Evolutionary conservation across 2,329 filamentous ascomycete species (phyloP), one percentile per base, ranked within the genome.

Genomic region (Colletotrichum echinochloae): DNA sequence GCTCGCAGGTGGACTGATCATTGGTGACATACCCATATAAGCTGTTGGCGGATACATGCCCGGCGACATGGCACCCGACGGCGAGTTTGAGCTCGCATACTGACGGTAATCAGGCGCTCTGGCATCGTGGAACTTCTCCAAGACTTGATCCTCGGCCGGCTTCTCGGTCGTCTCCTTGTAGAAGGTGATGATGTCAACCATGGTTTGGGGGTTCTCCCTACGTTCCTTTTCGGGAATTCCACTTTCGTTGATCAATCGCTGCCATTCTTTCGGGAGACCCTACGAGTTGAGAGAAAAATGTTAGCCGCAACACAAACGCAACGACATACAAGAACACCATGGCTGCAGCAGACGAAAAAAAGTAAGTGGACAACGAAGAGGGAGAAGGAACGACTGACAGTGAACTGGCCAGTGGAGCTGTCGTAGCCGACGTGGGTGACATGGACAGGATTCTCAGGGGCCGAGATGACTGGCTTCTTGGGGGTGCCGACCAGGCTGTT

Each of bases 351-450:
- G 64, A 61, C 56, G 64, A 33, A 35, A 54, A 54, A 65, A 23
- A 66, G 52, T 63, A 69, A 57, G 46, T 52, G 37, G 65, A 69
- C 39, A 55, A 61, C 28, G 20, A 16, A n/a, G 30, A 37, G 51
- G 12, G 30, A 4, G 20, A 23, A 16, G 30, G 63, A 52, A 23
- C 33, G n/a, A 88, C 91, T 78, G 86, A 97, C 94, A 68, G 95
- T 98, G 81, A 97, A 99, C 83, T 97, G 94, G 74, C 96, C 96
- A 4, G 96, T 98, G 77, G 93, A 89, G 83, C 96, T 97, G 82
- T 99, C 95, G 80, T 97, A 98, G 76, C 95, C 95, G 74, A 99
- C 96, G 81, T 99, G 96, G 67, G 95, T 98, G 76, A 99, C 94
- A 82, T 98, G 96, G 71, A 98, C 94, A 59, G 96, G 96, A 77